Percentiles rank a stretch among this genome's conserved stretches.
Conservation (phyloP, 352 stramenopile species). For the Phytophthora pluvialis region DNA sequence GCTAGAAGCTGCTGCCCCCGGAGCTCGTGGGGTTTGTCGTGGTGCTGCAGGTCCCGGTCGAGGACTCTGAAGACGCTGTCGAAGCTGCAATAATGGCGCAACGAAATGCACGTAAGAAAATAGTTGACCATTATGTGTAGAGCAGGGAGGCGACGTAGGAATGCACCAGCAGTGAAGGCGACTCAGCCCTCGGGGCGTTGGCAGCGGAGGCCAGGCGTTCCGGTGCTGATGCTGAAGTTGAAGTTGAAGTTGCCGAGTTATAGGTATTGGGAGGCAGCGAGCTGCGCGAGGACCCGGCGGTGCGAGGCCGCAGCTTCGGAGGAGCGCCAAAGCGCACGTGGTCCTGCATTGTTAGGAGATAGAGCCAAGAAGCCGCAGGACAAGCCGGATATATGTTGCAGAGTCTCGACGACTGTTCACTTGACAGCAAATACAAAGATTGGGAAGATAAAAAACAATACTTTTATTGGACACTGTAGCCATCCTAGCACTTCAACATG, state of each 20-base stretch:
- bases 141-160: background rate
- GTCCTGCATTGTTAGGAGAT: conserved; percentile 34
- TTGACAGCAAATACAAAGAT: conserved; percentile 7
- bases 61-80: conserved; percentile 52
- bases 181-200: conserved; percentile 18
- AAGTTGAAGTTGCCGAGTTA: conserved; percentile 11
- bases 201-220: conserved; percentile 21
- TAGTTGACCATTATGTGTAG: background rate
- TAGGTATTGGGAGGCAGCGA: conserved; percentile 5
- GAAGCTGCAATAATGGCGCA: conserved; percentile 43
- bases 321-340: conserved; percentile 59
- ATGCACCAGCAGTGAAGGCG: conserved; percentile 12
- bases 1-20: conserved; percentile 6
- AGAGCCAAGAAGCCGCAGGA: too few species aligned
- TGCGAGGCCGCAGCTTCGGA: conserved; percentile 58
- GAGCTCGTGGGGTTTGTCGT: conserved; percentile 20
- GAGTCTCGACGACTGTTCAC: conserved; percentile 8
- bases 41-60: conserved; percentile 39
- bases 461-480: background rate
- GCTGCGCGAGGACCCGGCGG: conserved; percentile 37
- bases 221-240: conserved; percentile 17
- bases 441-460: background rate
- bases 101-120: background rate
- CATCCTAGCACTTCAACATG: conserved; percentile 28
- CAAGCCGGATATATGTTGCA: background rate